phyloP scores from a whole-genome alignment of 306 rosid species.

The Rosa rugosa region DNA sequence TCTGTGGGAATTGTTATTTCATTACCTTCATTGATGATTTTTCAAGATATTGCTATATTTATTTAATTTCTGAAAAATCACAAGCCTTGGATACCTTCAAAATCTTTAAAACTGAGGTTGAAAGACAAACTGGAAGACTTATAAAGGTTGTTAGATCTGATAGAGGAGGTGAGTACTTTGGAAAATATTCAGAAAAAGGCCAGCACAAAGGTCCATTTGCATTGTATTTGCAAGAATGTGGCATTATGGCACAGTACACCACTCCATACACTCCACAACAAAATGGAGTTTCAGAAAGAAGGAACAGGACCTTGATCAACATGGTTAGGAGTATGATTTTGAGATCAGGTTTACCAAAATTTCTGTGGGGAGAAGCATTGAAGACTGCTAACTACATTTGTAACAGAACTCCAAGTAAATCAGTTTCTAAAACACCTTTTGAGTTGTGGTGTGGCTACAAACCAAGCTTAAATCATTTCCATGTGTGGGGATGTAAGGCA shows the following conservation, averaged over 20 bases:
- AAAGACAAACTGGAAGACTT: too few species aligned
- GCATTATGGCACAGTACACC: neutral
- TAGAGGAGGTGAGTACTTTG: neutral
- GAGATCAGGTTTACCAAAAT: neutral
- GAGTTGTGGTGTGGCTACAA: too few species aligned
- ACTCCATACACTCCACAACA: neutral
- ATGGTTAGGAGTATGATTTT: neutral
- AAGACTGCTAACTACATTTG: neutral
- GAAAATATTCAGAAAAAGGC: neutral
- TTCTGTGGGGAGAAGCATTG: neutral
- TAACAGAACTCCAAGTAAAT: neutral
- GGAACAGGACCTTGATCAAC: neutral
- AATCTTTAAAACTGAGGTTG: too few species aligned
- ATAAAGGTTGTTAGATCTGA: neutral
- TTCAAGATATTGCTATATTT: too few species aligned
- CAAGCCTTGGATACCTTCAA: too few species aligned
- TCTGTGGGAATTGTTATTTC: too few species aligned
- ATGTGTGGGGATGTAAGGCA: neutral
- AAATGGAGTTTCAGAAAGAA: neutral
- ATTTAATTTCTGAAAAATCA: too few species aligned
- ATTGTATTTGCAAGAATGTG: neutral
- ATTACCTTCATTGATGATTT: too few species aligned
- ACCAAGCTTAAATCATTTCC: too few species aligned
- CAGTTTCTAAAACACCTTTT: too few species aligned
- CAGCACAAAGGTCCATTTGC: neutral